phyloP scores from a whole-genome alignment of 78 protist species.

The Monosiga brevicollis region DNA sequence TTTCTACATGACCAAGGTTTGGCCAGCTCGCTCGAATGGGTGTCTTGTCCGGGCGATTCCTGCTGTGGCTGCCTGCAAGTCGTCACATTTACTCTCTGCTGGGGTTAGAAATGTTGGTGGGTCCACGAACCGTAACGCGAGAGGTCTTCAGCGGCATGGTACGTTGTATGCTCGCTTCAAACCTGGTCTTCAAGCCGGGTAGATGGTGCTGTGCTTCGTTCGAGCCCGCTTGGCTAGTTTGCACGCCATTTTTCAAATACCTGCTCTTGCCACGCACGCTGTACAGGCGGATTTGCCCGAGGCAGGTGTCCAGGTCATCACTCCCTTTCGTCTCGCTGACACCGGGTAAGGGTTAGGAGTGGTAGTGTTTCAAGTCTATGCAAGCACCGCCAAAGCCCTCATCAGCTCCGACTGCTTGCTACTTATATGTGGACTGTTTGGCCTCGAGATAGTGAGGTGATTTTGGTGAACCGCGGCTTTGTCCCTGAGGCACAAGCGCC shows the following conservation, averaged over 20 bases:
- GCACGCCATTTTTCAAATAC: no score
- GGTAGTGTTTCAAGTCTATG: background rate
- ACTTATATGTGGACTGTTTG: no score
- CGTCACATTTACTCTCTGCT: background rate
- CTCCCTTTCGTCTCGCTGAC: background rate
- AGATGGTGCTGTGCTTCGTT: no score
- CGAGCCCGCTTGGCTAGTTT: no score
- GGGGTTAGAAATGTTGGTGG: background rate
- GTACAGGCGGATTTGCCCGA: background rate
- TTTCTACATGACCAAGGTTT: background rate
- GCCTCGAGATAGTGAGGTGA: background rate
- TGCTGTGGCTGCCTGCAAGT: background rate
- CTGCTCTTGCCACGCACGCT: background rate
- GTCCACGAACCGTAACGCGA: background rate
- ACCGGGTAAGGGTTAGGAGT: background rate
- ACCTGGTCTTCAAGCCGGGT: background rate
- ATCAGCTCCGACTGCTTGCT: background rate
- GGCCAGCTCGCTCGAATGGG: background rate
- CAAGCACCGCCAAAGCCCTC: background rate
- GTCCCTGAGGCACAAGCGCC: background rate
- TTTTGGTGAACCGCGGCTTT: background rate
- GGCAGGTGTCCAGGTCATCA: background rate
- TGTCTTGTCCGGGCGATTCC: background rate
- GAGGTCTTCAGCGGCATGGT: background rate
- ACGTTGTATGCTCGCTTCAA: background rate